phyloP scores from a whole-genome alignment of 73 alveolate genomes.

The Breviolum minutum region DNA sequence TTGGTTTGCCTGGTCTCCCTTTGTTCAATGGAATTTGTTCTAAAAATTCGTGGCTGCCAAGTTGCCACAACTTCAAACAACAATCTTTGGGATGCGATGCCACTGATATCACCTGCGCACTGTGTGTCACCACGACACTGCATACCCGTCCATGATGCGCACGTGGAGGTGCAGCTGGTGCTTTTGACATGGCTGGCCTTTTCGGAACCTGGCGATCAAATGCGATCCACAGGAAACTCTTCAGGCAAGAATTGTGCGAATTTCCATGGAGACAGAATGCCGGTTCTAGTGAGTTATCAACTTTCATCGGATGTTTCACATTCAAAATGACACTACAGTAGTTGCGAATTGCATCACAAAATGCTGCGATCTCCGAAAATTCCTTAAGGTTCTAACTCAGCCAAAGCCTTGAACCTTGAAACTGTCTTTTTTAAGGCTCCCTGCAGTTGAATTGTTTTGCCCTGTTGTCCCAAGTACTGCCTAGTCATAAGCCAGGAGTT shows the following conservation, averaged over 20 bases:
- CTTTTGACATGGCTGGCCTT: conserved; percentile 41
- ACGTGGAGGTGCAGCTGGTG: conserved; percentile 65
- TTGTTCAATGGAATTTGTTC: conserved; percentile 24
- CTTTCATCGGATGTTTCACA: no score
- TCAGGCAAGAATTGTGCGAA: background rate
- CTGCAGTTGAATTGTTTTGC: no score
- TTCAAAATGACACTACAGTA: no score
- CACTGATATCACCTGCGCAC: conserved; percentile 31
- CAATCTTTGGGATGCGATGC: conserved; percentile 74
- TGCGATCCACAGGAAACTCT: background rate
- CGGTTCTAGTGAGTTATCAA: no score
- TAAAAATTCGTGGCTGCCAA: conserved; percentile 61
- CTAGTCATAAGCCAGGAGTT: no score
- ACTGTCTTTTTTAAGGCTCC: no score
- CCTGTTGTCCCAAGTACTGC: no score
- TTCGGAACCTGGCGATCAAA: conserved; percentile 10
- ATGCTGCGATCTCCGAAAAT: no score
- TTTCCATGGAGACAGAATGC: no score
- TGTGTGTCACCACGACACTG: conserved; percentile 31
- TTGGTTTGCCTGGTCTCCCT: conserved; percentile 20
- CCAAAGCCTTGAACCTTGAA: no score
- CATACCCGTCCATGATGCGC: conserved; percentile 87
- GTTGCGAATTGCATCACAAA: no score
- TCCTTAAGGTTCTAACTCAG: no score
- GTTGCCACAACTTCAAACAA: conserved; percentile 68